A percentile compares a stretch with the other conserved stretches of the same genome.
phyloP scores from a whole-genome alignment of 1,284 basidiomycete species.

The Ustilago lituana region DNA sequence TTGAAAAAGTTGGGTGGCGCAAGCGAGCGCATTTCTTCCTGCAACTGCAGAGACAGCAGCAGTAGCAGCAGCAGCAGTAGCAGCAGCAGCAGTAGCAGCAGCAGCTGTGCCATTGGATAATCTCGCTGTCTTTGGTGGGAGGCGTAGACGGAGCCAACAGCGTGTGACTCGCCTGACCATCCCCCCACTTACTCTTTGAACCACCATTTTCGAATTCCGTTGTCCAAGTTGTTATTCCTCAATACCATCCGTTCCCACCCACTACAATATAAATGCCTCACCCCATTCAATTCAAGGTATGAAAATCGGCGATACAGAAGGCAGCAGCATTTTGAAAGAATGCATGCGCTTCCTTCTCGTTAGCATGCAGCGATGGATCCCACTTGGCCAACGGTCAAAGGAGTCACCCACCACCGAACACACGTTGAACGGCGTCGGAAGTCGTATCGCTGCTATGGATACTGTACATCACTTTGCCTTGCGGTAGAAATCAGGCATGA shows the following conservation, averaged over 20 bases:
- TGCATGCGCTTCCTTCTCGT: conserved; percentile 9
- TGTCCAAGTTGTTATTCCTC: no score
- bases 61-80: neutral
- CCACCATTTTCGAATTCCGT: no score
- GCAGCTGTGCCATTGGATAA: conserved; percentile 26
- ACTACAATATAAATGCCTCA: no score
- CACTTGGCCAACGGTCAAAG: conserved; percentile 1
- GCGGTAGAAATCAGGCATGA: no score
- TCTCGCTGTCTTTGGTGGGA: conserved; percentile 4
- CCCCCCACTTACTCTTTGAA: neutral
- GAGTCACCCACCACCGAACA: neutral
- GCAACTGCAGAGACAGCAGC: neutral
- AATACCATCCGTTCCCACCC: neutral
- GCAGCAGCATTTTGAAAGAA: no score
- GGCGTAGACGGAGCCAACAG: no score
- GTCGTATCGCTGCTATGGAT: no score
- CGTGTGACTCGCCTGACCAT: conserved; percentile 23
- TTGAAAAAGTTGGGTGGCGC: conserved; percentile 5
- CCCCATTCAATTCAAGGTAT: no score
- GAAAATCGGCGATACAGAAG: no score
- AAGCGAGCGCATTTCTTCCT: conserved; percentile 20
- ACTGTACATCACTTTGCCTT: no score
- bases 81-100: neutral
- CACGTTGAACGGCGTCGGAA: no score
- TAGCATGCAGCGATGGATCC: neutral